A percentile compares a stretch with the other conserved stretches of the same genome.
Evolutionary conservation across 768 basidiomycete species (phyloP).

Genomic region (Lentinula guzmanii): DNA sequence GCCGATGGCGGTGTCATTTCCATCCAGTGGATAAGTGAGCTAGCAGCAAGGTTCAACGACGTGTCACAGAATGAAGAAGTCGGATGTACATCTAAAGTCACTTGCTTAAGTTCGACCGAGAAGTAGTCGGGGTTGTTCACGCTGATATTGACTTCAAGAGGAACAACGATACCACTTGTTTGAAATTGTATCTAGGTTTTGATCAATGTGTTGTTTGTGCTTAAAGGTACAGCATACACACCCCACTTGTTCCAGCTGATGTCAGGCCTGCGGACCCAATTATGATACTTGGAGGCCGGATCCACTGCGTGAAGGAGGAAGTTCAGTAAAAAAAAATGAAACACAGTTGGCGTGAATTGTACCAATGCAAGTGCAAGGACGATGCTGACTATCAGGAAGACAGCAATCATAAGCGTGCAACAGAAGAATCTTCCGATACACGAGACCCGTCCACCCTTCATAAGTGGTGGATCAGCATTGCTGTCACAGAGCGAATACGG

Average conservation of each 20-base stretch:
- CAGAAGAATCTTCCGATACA: slow-evolving; percentile 70
- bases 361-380: slow-evolving; percentile 65
- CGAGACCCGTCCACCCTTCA: slow-evolving; percentile 54
- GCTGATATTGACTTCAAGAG: slow-evolving; percentile 66
- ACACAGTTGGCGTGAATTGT: slow-evolving; percentile 16
- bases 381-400: slow-evolving; percentile 64
- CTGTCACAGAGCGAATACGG: background rate
- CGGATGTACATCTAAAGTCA: slow-evolving; percentile 50
- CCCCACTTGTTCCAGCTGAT: slow-evolving; percentile 36
- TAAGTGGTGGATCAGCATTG: background rate
- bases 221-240: slow-evolving; percentile 20
- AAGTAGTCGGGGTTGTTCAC: slow-evolving; percentile 84
- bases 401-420: slow-evolving; percentile 60
- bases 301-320: slow-evolving; percentile 45
- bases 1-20: slow-evolving; percentile 64
- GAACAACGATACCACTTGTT: slow-evolving; percentile 40
- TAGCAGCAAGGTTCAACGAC: slow-evolving; percentile 15
- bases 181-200: slow-evolving; percentile 27
- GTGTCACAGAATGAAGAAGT: background rate
- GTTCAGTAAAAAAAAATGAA: background rate
- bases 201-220: background rate
- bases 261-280: slow-evolving; percentile 45
- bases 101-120: slow-evolving; percentile 54
- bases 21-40: slow-evolving; percentile 74
- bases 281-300: slow-evolving; percentile 62